Percentiles rank a stretch among this genome's conserved stretches.
phyloP scores from a whole-genome alignment of 768 basidiomycete genomes.

The Gyrodon lividus region DNA sequence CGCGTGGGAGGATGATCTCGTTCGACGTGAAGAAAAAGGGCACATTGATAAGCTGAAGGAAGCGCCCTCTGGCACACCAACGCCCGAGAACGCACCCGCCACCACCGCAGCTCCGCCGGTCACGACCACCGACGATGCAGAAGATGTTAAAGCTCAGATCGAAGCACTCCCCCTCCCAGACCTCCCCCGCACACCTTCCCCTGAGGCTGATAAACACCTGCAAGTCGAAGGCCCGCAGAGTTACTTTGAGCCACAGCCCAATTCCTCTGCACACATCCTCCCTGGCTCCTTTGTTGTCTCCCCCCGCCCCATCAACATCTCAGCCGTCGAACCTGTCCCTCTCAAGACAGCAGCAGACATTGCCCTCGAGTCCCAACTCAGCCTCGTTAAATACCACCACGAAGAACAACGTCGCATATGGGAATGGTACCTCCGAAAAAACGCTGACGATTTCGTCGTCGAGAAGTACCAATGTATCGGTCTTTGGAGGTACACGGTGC shows the following conservation, averaged over 20 bases:
- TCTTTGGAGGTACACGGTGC: constrained; percentile 78
- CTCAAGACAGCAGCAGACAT: constrained; percentile 72
- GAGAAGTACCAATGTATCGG: constrained; percentile 92
- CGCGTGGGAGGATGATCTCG: constrained; percentile 86
- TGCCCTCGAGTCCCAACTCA: constrained; percentile 66
- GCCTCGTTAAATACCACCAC: constrained; percentile 72
- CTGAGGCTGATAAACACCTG: constrained; percentile 25
- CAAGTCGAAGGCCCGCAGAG: constrained; percentile 34
- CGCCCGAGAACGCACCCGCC: constrained; percentile 23
- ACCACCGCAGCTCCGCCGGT: constrained; percentile 1
- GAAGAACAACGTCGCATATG: constrained; percentile 87
- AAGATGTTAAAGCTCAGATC: constrained; percentile 68
- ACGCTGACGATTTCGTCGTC: constrained; percentile 81
- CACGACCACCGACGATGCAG: constrained; percentile 27
- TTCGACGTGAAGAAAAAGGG: constrained; percentile 70
- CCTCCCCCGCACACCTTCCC: constrained; percentile 39
- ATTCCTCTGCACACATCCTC: constrained; percentile 26
- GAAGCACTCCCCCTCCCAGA: constrained; percentile 46
- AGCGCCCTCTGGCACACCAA: constrained; percentile 28
- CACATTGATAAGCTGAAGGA: constrained; percentile 19
- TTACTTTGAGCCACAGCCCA: constrained; percentile 44
- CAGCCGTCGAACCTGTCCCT: constrained; percentile 38
- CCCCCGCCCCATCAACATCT: constrained; percentile 27
- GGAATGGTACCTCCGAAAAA: constrained; percentile 93
- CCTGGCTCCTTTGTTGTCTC: constrained; percentile 32